phyloP scores from a whole-genome alignment of 2,329 filamentous ascomycete species.

The Microcera coccophila region DNA sequence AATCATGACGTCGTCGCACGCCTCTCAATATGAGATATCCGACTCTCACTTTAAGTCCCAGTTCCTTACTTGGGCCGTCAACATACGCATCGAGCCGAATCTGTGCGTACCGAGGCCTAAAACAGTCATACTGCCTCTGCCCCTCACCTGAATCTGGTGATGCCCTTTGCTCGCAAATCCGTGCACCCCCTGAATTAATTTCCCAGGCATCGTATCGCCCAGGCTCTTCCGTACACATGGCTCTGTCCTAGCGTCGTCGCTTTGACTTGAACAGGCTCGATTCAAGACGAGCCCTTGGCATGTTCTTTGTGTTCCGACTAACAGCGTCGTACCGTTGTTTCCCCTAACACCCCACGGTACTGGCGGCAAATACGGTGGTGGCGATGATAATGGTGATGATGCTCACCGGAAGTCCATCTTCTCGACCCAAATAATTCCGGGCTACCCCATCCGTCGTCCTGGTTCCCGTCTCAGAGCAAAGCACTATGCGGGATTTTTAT shows the following conservation, averaged over 20 bases:
- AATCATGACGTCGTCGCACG: no score
- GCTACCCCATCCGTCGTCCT: neutral
- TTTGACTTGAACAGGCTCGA: neutral
- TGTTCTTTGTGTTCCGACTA: neutral
- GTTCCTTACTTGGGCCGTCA: no score
- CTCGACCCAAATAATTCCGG: neutral
- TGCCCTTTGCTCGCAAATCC: conserved; percentile 1
- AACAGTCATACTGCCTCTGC: conserved; percentile 1
- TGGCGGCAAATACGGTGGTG: no score
- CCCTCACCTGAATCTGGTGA: conserved; percentile 22
- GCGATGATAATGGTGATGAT: no score
- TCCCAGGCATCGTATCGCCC: conserved; percentile 3
- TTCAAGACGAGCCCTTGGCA: neutral
- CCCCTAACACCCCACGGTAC: neutral
- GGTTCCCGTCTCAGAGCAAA: neutral
- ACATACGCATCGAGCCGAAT: neutral
- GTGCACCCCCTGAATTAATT: conserved; percentile 13
- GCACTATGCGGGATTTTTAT: neutral
- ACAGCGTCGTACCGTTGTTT: neutral
- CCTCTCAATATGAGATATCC: no score
- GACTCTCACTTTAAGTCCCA: no score
- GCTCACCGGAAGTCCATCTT: neutral
- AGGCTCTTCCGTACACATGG: neutral
- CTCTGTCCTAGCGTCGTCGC: neutral
- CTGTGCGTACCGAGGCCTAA: conserved; percentile 1